Conservation (phyloP, 1,139 yeast genomes). For the Debaryomycetaceae sp. region DNA sequence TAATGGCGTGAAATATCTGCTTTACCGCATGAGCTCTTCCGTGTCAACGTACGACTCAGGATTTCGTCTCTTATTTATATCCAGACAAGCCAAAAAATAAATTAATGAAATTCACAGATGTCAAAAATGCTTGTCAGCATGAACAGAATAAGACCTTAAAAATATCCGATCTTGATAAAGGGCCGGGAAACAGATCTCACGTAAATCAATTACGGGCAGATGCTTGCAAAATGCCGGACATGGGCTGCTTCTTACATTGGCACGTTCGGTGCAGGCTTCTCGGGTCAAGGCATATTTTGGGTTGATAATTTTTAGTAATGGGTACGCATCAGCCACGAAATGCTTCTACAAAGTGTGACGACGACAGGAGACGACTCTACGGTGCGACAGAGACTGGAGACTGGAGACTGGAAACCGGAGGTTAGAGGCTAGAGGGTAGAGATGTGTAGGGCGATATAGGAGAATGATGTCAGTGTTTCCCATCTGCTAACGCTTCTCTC, state of each 20-base stretch:
- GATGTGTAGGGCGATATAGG: too few species aligned
- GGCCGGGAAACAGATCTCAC: neutral
- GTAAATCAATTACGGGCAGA: neutral
- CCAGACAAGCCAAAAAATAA: neutral
- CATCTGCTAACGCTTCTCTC: too few species aligned
- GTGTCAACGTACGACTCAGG: neutral
- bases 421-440: too few species aligned
- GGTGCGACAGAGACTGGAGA: too few species aligned
- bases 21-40: too few species aligned
- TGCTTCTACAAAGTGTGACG: too few species aligned
- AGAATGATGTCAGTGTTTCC: too few species aligned
- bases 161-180: neutral
- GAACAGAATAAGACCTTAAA: neutral
- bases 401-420: too few species aligned
- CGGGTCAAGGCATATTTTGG: neutral
- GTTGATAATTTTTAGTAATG: too few species aligned
- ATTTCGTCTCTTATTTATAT: neutral
- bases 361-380: too few species aligned
- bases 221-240: neutral
- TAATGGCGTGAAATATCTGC: neutral
- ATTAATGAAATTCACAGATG: neutral
- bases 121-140: neutral
- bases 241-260: neutral
- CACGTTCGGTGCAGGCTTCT: neutral
- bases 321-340: too few species aligned